Conservation (phyloP, 768 basidiomycete species). For the Tephrocybe sp. region DNA sequence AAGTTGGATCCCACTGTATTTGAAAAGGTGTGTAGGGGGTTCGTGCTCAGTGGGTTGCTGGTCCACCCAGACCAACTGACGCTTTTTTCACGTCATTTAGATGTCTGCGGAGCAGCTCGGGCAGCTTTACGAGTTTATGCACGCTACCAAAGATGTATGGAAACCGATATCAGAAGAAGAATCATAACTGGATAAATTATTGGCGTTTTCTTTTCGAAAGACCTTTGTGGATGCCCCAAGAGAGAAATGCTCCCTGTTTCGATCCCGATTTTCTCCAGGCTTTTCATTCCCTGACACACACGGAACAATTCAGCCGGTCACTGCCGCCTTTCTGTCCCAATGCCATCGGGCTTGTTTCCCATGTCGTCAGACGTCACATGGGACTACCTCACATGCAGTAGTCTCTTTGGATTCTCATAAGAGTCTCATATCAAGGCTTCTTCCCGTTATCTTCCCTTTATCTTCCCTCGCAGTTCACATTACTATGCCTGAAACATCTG, state of each 20-base stretch:
- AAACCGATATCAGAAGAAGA: slow-evolving; percentile 45
- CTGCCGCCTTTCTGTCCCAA: background rate
- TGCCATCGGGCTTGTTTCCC: background rate
- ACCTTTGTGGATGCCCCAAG: too few relatives aligned
- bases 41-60: background rate
- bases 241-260: too few relatives aligned
- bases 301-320: background rate
- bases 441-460: background rate
- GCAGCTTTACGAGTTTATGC: slow-evolving; percentile 94
- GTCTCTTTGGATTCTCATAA: slow-evolving; percentile 8
- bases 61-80: slow-evolving; percentile 1
- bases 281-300: background rate
- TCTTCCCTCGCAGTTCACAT: slow-evolving; percentile 1
- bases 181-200: slow-evolving; percentile 15
- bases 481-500: slow-evolving; percentile 33
- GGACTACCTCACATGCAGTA: background rate
- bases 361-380: slow-evolving; percentile 18
- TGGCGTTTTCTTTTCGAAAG: background rate
- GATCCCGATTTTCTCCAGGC: too few relatives aligned
- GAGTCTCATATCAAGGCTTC: background rate
- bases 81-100: slow-evolving; percentile 34
- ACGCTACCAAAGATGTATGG: slow-evolving; percentile 86
- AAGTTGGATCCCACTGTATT: slow-evolving; percentile 67
- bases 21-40: slow-evolving; percentile 75
- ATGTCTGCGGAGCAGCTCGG: slow-evolving; percentile 90